phyloP scores from a whole-genome alignment of 2,329 filamentous ascomycete genomes.

The Epichloe scottii region DNA sequence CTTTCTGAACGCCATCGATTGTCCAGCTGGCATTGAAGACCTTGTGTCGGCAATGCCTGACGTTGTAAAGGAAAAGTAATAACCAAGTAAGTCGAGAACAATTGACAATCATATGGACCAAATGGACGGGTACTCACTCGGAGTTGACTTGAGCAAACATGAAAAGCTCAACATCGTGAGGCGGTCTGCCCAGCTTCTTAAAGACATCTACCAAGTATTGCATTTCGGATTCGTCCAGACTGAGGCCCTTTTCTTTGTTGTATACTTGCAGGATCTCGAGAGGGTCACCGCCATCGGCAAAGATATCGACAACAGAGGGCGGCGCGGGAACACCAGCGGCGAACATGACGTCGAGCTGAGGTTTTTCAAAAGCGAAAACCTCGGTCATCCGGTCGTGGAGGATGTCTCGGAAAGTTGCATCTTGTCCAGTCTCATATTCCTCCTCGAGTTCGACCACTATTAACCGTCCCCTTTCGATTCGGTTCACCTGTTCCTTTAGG shows the following conservation, averaged over 20 bases:
- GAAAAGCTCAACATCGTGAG: constrained; percentile 89
- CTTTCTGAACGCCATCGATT: constrained; percentile 74
- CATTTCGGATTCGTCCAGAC: constrained; percentile 79
- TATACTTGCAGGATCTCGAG: constrained; percentile 65
- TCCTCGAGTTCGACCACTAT: constrained; percentile 55
- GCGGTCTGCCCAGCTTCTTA: constrained; percentile 38
- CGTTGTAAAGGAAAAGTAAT: background rate
- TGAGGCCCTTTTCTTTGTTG: constrained; percentile 73
- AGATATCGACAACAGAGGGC: constrained; percentile 65
- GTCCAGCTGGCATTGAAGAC: constrained; percentile 97
- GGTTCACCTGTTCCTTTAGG: constrained; percentile 53
- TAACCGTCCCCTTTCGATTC: constrained; percentile 78
- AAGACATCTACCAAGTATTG: constrained; percentile 71
- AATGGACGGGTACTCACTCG: constrained; percentile 33
- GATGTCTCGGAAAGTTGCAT: constrained; percentile 51
- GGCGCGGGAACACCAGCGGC: constrained; percentile 49
- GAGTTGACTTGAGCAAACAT: constrained; percentile 99
- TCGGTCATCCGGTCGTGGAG: constrained; percentile 96
- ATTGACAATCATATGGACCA: background rate
- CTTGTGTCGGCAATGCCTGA: constrained; percentile 60
- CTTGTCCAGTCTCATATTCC: constrained; percentile 24
- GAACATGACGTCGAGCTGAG: constrained; percentile 67
- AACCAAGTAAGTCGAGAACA: background rate
- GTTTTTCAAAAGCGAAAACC: constrained; percentile 52
- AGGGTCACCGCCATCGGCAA: constrained; percentile 50